Conservation (phyloP, 106 monocot genomes). For the Agapanthus africanus region DNA sequence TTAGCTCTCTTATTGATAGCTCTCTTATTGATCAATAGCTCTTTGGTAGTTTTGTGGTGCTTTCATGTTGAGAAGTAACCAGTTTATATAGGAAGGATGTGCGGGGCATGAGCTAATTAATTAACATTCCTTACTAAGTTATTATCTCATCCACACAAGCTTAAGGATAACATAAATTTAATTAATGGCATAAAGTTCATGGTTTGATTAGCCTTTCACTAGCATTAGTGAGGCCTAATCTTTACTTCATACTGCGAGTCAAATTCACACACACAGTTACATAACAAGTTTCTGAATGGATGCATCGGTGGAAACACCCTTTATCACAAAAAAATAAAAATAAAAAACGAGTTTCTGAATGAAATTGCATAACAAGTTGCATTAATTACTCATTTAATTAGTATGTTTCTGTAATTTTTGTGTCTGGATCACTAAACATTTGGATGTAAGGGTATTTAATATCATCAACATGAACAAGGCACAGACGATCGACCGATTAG, state of each 20-base stretch:
- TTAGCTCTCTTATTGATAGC: neutral
- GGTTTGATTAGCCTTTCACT: neutral
- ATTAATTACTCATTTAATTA: too few relatives aligned
- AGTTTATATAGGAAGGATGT: slow-evolving; percentile 6
- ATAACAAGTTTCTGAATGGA: too few relatives aligned
- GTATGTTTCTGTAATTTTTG: too few relatives aligned
- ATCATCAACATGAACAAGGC: too few relatives aligned
- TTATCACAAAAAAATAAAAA: too few relatives aligned
- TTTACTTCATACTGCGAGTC: neutral
- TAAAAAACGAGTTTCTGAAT: too few relatives aligned
- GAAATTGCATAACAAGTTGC: too few relatives aligned
- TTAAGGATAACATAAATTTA: neutral
- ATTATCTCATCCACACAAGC: slow-evolving; percentile 6
- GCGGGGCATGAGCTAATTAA: slow-evolving; percentile 4
- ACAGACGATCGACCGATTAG: too few relatives aligned
- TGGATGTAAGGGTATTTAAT: too few relatives aligned
- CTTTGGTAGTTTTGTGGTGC: slow-evolving; percentile 1
- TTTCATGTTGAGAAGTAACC: neutral
- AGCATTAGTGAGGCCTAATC: neutral
- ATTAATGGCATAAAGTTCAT: neutral
- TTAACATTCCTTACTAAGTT: slow-evolving; percentile 1
- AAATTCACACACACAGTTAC: too few relatives aligned
- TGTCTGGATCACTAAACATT: too few relatives aligned
- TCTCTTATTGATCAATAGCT: neutral
- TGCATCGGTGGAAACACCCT: too few relatives aligned